Conservation (phyloP, 2,329 filamentous ascomycete genomes). For the Diaporthe amygdali region DNA sequence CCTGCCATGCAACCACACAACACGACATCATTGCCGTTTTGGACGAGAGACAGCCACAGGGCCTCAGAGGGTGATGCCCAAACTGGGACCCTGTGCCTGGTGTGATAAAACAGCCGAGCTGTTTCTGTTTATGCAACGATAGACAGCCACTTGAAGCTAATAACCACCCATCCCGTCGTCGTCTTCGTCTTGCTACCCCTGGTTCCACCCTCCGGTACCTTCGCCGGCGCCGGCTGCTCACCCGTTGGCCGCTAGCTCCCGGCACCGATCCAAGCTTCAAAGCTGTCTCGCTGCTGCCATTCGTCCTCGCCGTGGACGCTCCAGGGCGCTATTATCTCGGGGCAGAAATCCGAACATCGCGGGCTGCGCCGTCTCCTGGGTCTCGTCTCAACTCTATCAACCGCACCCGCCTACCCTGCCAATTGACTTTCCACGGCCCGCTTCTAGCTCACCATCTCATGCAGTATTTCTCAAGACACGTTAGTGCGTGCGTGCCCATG, state of each 20-base stretch:
- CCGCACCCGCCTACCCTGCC: not conserved
- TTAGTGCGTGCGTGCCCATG: slow-evolving; percentile 21
- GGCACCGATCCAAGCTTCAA: not conserved
- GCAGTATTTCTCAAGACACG: slow-evolving; percentile 18
- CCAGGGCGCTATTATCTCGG: slow-evolving; percentile 15
- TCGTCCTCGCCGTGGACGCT: not conserved
- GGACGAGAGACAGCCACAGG: not conserved
- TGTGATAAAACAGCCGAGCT: slow-evolving; percentile 8
- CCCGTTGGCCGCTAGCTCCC: not conserved
- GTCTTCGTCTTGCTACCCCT: not conserved
- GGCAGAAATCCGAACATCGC: slow-evolving; percentile 13
- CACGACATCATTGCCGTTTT: slow-evolving; percentile 16
- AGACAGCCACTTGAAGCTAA: slow-evolving; percentile 1
- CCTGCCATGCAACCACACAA: slow-evolving; percentile 22
- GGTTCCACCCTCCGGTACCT: not conserved
- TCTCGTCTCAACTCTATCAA: not conserved
- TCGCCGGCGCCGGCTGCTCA: slow-evolving; percentile 7
- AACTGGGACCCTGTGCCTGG: slow-evolving; percentile 15
- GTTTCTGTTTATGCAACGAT: slow-evolving; percentile 12
- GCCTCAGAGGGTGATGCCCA: slow-evolving; percentile 2
- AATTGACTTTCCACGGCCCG: slow-evolving; percentile 12
- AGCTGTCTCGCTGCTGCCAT: not conserved
- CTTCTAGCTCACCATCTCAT: slow-evolving; percentile 13
- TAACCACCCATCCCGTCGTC: not conserved
- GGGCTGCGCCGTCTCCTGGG: not conserved